Evolutionary conservation across 169 alveolate species (phyloP), one percentile per base, ranked within the genome.

Genomic region (Plasmodium knowlesi): DNA sequence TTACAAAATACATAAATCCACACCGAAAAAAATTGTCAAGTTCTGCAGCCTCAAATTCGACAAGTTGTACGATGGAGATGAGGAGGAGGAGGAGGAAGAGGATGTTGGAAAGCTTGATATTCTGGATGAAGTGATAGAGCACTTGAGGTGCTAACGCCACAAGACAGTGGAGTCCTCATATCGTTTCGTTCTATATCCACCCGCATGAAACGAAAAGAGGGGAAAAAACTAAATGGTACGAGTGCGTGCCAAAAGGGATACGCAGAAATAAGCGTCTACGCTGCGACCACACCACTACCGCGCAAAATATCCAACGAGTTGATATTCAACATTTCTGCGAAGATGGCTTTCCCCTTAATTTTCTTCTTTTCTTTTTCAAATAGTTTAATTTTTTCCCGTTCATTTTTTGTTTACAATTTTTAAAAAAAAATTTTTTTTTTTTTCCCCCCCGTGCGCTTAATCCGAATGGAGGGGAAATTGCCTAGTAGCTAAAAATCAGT

Each of bases 11-110:
- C 70, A 32, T 81, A 37, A 30, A 34, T 46, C 4, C 28, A n/a
- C 61, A 50, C 16, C 32, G 30, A 81, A 81, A 32, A 25, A 53
- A 81, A 81, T 16, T 81, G 32, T 37, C 57, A 81, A 81, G 57
- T 46, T 81, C 39, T 81, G 34, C 6, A 81, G 67, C 57, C 67
- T 43, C 50, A 81, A 32, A 32, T 46, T 81, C 28, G 28, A 12
- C 22, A 19, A 39, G 32, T 16, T 19, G 12, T 19, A 37, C 57
- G 39, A 81, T 81, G 12, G 57, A 5, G 39, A 81, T 81, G 41
- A 41, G 34, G 83, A 76, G 83, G 43, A 76, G 43, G 30, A 57
- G 73, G 41, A 41, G 34, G 83, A 76, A 67, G 43, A 76, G 43
- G 30, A 57, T 30, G 73, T n/a, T 57, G 73, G 73, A 43, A 43